Conservation (phyloP, 495 filamentous ascomycete genomes). For the Immersiella caudata region DNA sequence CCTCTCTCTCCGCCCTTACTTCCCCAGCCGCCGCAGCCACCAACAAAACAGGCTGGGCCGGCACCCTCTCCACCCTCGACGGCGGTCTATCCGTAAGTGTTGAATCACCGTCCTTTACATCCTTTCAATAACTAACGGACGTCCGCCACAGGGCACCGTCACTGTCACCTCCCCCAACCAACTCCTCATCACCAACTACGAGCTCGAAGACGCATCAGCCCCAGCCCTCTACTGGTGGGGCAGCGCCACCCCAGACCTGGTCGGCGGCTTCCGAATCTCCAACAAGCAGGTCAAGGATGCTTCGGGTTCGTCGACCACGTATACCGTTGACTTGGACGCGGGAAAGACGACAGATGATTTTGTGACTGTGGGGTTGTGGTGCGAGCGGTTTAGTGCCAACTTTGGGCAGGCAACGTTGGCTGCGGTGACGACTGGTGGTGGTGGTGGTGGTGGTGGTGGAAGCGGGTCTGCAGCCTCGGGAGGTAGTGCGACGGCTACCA, state of each 20-base stretch:
- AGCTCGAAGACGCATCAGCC: conserved; percentile 11
- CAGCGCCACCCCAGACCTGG: neutral
- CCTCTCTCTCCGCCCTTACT: neutral
- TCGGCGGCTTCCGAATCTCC: conserved; percentile 17
- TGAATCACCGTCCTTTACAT: too few species aligned
- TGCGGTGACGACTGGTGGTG: too few species aligned
- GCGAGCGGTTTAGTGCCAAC: conserved; percentile 17
- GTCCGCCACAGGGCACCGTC: conserved; percentile 3
- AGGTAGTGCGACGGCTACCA: too few species aligned
- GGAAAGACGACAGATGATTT: conserved; percentile 9
- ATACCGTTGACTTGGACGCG: conserved; percentile 12
- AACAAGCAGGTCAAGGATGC: conserved; percentile 14
- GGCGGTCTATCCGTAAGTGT: conserved; percentile 5
- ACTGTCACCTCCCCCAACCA: neutral
- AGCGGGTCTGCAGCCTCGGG: too few species aligned
- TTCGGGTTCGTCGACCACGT: neutral
- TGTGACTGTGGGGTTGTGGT: conserved; percentile 14
- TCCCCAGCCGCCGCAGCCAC: neutral
- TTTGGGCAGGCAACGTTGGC: conserved; percentile 15
- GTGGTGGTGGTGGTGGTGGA: too few species aligned
- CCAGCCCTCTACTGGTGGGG: conserved; percentile 22
- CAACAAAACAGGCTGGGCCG: conserved; percentile 2
- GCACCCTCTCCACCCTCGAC: conserved; percentile 11
- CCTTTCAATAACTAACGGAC: too few species aligned
- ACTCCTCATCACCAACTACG: conserved; percentile 12